Percentiles rank a stretch among this genome's conserved stretches.
Evolutionary conservation across 768 basidiomycete species (phyloP).

Genomic region (Mycena alexandri): DNA sequence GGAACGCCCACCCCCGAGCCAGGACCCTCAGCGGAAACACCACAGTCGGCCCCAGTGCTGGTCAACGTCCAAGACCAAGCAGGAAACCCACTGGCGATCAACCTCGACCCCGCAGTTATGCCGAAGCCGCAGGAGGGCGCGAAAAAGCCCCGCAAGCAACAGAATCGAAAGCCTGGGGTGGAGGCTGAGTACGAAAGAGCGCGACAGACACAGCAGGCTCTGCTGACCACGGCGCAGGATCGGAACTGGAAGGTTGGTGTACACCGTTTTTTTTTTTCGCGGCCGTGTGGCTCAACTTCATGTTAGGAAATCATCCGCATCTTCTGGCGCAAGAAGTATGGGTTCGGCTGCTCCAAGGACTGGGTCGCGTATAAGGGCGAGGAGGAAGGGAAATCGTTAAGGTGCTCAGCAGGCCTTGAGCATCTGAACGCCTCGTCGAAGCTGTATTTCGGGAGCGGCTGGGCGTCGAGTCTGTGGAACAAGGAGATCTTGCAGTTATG

Average conservation of each 20-base stretch:
- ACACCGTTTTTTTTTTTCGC: neutral
- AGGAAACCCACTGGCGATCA: no score
- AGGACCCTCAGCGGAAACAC: neutral
- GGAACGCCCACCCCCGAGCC: no score
- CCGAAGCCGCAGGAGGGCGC: neutral
- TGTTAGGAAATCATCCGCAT: no score
- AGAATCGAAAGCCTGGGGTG: conserved; percentile 2
- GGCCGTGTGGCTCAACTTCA: no score
- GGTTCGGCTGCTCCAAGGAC: conserved; percentile 1
- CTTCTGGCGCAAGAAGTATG: no score
- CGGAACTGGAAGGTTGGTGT: conserved; percentile 9
- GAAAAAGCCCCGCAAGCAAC: neutral
- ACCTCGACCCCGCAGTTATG: no score
- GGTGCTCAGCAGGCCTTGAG: no score
- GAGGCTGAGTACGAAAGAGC: neutral
- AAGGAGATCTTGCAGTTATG: neutral
- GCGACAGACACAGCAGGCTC: neutral
- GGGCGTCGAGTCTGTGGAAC: neutral
- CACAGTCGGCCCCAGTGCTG: no score
- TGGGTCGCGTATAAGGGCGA: neutral
- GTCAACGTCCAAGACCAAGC: no score
- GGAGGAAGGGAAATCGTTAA: neutral
- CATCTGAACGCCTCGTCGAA: no score
- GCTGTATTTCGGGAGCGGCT: conserved; percentile 10
- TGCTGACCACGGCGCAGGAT: conserved; percentile 1